Evolutionary conservation across 176 grass and related monocot species (phyloP).

Genomic region (Eragrostis nindensis): DNA sequence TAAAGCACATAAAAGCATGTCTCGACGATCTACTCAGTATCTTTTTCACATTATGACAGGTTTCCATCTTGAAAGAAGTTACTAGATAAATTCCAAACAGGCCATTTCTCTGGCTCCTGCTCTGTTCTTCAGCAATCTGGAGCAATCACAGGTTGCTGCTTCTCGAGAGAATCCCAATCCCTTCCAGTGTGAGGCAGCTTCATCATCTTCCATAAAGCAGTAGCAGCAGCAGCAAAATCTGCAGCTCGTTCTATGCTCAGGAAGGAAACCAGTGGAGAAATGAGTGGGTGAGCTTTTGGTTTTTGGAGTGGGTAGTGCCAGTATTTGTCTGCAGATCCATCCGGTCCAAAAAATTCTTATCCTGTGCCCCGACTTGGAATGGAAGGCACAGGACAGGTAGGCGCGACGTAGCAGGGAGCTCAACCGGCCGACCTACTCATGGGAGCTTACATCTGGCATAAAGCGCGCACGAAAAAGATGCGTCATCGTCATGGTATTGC

Average conservation of each 20-base stretch:
- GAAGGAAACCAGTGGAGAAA: not conserved
- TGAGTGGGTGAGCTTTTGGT: conserved; percentile 11
- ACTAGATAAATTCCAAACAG: too few relatives aligned
- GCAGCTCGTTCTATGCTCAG: not conserved
- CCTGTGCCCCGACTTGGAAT: conserved; percentile 28
- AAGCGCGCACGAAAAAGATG: conserved; percentile 39
- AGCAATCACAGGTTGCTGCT: too few relatives aligned
- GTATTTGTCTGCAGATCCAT: not conserved
- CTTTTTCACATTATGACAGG: not conserved
- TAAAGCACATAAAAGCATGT: too few relatives aligned
- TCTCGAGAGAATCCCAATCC: too few relatives aligned
- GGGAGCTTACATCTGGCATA: conserved; percentile 21
- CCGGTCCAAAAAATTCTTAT: conserved; percentile 8
- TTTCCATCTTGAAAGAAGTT: too few relatives aligned
- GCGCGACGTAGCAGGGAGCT: not conserved
- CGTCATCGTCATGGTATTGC: not conserved
- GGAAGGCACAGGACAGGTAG: conserved; percentile 18
- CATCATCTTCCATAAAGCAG: too few relatives aligned
- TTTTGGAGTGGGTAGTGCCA: not conserved
- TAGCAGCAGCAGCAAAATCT: not conserved
- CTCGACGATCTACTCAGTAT: not conserved
- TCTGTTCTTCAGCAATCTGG: not conserved
- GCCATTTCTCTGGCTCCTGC: too few relatives aligned
- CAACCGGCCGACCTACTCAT: conserved; percentile 4
- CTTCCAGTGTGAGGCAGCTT: too few relatives aligned